Evolutionary conservation across 176 grass and related monocot genomes (phyloP), one percentile per base, ranked within the genome.

Genomic region (Avena sativa): DNA sequence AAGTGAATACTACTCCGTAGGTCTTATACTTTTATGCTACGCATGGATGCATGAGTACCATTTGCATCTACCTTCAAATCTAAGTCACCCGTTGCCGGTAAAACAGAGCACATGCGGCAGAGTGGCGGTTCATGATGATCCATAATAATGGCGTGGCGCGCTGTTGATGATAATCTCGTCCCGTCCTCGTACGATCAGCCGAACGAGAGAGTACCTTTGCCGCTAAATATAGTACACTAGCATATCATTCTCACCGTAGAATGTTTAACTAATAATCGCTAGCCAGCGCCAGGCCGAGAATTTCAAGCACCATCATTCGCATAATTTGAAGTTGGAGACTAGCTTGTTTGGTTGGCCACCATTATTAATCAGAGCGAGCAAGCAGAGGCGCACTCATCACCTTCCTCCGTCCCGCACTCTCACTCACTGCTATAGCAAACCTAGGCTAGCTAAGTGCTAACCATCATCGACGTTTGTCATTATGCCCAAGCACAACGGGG

Each of bases 121-220:
- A 12, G 62, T 64, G 63, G 78, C 26, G 13, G 34, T 30, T 40
- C 89, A 91, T 94, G 68, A 89, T 89, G 83, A 52, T 16, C 3
- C 86, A 89, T 85, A 21, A 91, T 82, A 21, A 89, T 91, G 66
- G 12, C 16, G 86, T 46, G 28, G 43, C 26, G 77, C 81, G 51
- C 26, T 8, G 52, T 13, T 40, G 38, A 0, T 71, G 62, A 32
- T 76, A 86, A 73, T 56, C 30, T 12, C 38, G 9, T 47, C 9
- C 46, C 14, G n/a, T 0, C 78, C 8, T 46, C 36, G 8, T 65
- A 64, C 46, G 44, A 52, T 19, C 61, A 66, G 5, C 71, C 71
- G 46, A 70, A 73, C 1, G 4, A 65, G 26, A 25, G 40, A 3
- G 69, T 47, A 47, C 69, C 40, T 47, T 72, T 13, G 46, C 72